A percentile compares a stretch with the other conserved stretches of the same genome.
phyloP scores from a whole-genome alignment of 192 early-diverging fungal genomes.

The Umbelopsis sp. region DNA sequence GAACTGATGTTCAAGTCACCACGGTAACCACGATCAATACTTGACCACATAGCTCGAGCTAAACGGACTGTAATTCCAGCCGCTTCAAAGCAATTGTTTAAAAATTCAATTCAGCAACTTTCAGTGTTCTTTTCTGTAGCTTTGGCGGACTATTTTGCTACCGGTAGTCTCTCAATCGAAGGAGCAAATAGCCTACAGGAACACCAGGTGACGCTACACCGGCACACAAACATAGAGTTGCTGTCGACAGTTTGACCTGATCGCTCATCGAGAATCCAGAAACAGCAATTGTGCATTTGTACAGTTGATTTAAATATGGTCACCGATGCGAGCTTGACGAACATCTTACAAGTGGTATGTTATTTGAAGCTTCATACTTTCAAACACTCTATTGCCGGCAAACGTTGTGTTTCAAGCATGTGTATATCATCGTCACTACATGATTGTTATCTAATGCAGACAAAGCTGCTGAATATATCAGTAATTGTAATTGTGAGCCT shows the following conservation, averaged over 20 bases:
- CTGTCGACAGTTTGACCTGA: neutral
- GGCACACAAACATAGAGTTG: neutral
- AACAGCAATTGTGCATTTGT: neutral
- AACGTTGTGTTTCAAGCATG: no score
- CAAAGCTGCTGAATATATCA: neutral
- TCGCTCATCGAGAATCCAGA: neutral
- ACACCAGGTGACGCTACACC: slow-evolving; percentile 1
- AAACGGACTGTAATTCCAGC: neutral
- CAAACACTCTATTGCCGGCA: no score
- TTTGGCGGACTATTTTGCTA: neutral
- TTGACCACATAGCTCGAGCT: neutral
- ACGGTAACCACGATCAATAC: no score
- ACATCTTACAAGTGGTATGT: slow-evolving; percentile 21
- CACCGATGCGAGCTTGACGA: slow-evolving; percentile 15
- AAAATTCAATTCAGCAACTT: neutral
- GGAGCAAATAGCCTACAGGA: slow-evolving; percentile 2
- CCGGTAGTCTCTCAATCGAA: neutral
- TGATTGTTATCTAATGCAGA: no score
- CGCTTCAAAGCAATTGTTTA: neutral
- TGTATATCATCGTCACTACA: no score
- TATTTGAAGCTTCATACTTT: neutral
- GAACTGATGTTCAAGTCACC: no score
- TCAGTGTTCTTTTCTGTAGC: slow-evolving; percentile 5
- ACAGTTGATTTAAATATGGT: neutral
- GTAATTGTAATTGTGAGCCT: neutral